phyloP scores from a whole-genome alignment of 306 rosid genomes.

The Alnus glutinosa region DNA sequence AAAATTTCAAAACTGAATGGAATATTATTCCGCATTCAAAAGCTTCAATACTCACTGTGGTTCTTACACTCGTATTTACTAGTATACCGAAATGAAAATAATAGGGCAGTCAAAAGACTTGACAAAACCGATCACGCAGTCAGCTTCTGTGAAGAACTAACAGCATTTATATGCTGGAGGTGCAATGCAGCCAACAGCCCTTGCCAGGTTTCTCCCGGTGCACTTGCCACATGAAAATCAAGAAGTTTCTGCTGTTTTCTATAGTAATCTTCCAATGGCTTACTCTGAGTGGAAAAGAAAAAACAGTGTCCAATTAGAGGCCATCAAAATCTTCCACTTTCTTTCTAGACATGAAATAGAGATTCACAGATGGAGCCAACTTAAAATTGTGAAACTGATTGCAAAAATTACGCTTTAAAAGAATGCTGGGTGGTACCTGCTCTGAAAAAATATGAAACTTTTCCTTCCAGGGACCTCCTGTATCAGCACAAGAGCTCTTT shows the following conservation, averaged over 20 bases:
- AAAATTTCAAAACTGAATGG: conserved; percentile 29
- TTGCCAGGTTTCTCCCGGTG: conserved; percentile 75
- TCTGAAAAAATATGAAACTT: conserved; percentile 34
- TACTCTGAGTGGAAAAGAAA: conserved; percentile 34
- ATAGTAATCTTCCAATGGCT: conserved; percentile 57
- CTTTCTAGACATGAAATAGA: not conserved
- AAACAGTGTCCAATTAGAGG: not conserved
- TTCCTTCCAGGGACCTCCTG: conserved; percentile 31
- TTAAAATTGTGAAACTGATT: no score
- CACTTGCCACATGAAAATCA: conserved; percentile 55
- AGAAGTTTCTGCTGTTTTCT: conserved; percentile 62
- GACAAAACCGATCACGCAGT: conserved; percentile 56
- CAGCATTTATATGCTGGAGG: conserved; percentile 73
- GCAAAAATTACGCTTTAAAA: not conserved
- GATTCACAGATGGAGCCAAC: not conserved
- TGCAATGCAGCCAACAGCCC: conserved; percentile 82
- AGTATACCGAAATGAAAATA: conserved; percentile 43
- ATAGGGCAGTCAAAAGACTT: conserved; percentile 10
- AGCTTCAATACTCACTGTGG: conserved; percentile 34
- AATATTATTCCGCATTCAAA: conserved; percentile 24
- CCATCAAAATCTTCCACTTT: not conserved
- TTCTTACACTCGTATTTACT: conserved; percentile 61
- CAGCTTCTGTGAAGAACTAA: conserved; percentile 71
- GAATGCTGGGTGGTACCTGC: conserved; percentile 38
- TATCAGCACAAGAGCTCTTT: conserved; percentile 19